Evolutionary conservation across 1,284 basidiomycete genomes (phyloP).

Genomic region (Sporisorium reilianum): DNA sequence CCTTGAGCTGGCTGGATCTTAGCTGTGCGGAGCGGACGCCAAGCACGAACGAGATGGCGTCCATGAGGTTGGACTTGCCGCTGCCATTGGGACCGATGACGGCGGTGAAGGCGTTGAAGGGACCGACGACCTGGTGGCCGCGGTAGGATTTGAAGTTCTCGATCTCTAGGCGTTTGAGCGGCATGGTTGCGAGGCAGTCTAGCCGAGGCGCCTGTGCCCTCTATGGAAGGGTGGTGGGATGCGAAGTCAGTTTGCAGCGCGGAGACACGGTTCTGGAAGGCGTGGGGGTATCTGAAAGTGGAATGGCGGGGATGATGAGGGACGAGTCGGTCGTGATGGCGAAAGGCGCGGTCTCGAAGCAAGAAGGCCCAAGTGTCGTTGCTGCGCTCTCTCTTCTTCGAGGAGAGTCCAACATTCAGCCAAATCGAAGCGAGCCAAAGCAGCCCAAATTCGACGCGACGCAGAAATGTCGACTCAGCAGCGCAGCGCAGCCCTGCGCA

Average conservation of each 20-base stretch:
- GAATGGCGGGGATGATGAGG: no score
- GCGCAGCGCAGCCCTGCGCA: no score
- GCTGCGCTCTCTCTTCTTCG: no score
- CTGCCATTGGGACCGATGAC: constrained; percentile 97
- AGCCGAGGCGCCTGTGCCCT: constrained; percentile 36
- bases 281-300: no score
- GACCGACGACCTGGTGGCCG: constrained; percentile 86
- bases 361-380: no score
- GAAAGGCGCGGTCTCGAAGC: no score
- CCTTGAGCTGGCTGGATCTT: constrained; percentile 90
- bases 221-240: constrained; percentile 1
- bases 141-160: constrained; percentile 75
- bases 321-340: no score
- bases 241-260: not conserved
- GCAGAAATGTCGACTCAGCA: no score
- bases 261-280: no score
- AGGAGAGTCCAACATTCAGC: no score
- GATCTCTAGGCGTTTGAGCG: constrained; percentile 65
- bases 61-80: constrained; percentile 99
- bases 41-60: constrained; percentile 98
- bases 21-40: constrained; percentile 94
- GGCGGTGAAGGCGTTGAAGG: constrained; percentile 91
- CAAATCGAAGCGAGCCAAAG: no score
- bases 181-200: constrained; percentile 51
- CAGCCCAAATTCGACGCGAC: no score